These are phyloP conservation scores for Barbarea vulgaris DNA, from an alignment of 345 rosid genomes.

Conservation along the genomic window DNA sequence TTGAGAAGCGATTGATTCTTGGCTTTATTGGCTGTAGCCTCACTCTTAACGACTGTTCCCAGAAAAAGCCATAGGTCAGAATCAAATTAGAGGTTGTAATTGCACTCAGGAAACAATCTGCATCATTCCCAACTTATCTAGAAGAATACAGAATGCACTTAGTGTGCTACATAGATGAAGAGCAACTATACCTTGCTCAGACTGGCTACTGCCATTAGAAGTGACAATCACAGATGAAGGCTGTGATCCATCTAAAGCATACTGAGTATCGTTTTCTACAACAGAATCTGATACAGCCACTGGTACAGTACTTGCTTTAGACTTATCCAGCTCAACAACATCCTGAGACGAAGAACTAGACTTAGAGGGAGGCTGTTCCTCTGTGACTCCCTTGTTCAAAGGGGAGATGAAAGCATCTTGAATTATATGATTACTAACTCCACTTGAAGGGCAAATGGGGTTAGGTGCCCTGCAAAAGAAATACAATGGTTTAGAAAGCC, in stretches of 20 bases:
- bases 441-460: slow-evolving; percentile 44
- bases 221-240: slow-evolving; percentile 35
- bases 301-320: slow-evolving; percentile 41
- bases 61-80: background rate
- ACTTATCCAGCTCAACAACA: slow-evolving; percentile 44
- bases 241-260: slow-evolving; percentile 17
- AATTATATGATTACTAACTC: slow-evolving; percentile 30
- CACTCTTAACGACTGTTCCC: slow-evolving; percentile 29
- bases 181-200: slow-evolving; percentile 45
- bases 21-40: slow-evolving; percentile 33
- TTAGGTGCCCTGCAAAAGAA: slow-evolving; percentile 47
- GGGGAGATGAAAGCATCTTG: slow-evolving; percentile 34
- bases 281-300: slow-evolving; percentile 38
- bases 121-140: slow-evolving; percentile 5
- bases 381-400: slow-evolving; percentile 34
- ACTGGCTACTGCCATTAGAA: slow-evolving; percentile 34
- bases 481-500: background rate
- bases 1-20: slow-evolving; percentile 39
- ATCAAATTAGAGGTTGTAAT: slow-evolving; percentile 1
- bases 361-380: slow-evolving; percentile 25
- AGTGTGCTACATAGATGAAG: background rate
- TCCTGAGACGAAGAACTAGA: slow-evolving; percentile 37
- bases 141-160: slow-evolving; percentile 12
- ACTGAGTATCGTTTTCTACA: slow-evolving; percentile 42
- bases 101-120: background rate